Evolutionary conservation across 2,329 filamentous ascomycete genomes (phyloP).

Genomic region (Pseudopithomyces maydicus): DNA sequence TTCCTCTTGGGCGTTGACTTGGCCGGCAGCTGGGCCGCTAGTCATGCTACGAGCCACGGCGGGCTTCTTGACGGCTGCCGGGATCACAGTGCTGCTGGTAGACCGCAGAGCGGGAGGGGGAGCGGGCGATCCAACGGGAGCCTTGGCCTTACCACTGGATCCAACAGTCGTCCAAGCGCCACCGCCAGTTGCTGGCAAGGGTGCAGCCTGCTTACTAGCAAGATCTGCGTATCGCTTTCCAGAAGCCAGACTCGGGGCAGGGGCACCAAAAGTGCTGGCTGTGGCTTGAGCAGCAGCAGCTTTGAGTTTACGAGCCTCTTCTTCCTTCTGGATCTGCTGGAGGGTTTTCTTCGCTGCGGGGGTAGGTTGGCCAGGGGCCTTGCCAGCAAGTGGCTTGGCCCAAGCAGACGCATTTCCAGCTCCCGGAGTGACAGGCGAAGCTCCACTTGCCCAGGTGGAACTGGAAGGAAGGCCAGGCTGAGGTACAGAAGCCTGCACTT

Average conservation of each 20-base stretch:
- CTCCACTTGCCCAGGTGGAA: slow-evolving; percentile 82
- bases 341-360: slow-evolving; percentile 78
- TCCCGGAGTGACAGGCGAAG: slow-evolving; percentile 70
- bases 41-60: slow-evolving; percentile 58
- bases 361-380: slow-evolving; percentile 48
- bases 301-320: slow-evolving; percentile 86
- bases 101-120: slow-evolving; percentile 53
- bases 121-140: slow-evolving; percentile 64
- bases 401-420: slow-evolving; percentile 59
- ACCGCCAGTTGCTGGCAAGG: slow-evolving; percentile 47
- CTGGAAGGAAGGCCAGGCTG: slow-evolving; percentile 82
- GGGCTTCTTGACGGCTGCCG: slow-evolving; percentile 56
- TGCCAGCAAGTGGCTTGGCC: slow-evolving; percentile 63
- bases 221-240: slow-evolving; percentile 95
- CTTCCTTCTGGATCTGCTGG: slow-evolving; percentile 95
- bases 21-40: slow-evolving; percentile 47
- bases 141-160: slow-evolving; percentile 88
- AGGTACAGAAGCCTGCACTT: slow-evolving; percentile 64
- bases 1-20: slow-evolving; percentile 78
- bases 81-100: slow-evolving; percentile 51
- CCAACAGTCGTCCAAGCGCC: slow-evolving; percentile 94
- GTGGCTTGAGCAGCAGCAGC: slow-evolving; percentile 53
- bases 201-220: slow-evolving; percentile 72
- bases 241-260: slow-evolving; percentile 48
- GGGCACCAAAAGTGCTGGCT: slow-evolving; percentile 50